phyloP scores from a whole-genome alignment of 768 basidiomycete genomes.

The Lactarius evosmus region DNA sequence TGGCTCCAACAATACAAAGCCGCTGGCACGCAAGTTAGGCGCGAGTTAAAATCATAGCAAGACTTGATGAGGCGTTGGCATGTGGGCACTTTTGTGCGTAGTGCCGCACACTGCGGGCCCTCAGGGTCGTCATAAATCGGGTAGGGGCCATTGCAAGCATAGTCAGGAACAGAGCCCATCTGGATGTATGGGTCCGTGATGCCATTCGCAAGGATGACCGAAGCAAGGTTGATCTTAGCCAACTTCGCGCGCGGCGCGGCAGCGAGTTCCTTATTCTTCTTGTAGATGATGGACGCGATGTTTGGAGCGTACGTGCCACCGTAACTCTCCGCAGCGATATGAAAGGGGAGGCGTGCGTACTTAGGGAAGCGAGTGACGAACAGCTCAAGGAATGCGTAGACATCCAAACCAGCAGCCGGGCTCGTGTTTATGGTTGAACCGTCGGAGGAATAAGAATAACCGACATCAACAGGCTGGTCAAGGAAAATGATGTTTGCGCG shows the following conservation, averaged over 20 bases:
- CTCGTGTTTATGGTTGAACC: slow-evolving; percentile 73
- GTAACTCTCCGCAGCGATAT: slow-evolving; percentile 79
- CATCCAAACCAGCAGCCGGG: slow-evolving; percentile 86
- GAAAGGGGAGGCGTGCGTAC: slow-evolving; percentile 68
- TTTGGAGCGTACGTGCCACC: slow-evolving; percentile 75
- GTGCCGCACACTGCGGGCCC: slow-evolving; percentile 45
- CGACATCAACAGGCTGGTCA: slow-evolving; percentile 82
- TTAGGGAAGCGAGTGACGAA: slow-evolving; percentile 76
- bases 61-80: slow-evolving; percentile 51
- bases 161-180: slow-evolving; percentile 77
- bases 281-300: slow-evolving; percentile 78
- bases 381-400: slow-evolving; percentile 79
- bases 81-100: slow-evolving; percentile 46
- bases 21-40: slow-evolving; percentile 55
- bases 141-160: slow-evolving; percentile 78
- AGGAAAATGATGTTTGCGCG: slow-evolving; percentile 76
- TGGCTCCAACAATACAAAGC: slow-evolving; percentile 76
- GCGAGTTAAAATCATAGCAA: slow-evolving; percentile 47
- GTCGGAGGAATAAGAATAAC: slow-evolving; percentile 81
- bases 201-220: slow-evolving; percentile 85
- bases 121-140: slow-evolving; percentile 65
- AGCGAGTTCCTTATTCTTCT: slow-evolving; percentile 63
- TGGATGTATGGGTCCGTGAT: slow-evolving; percentile 82
- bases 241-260: slow-evolving; percentile 46
- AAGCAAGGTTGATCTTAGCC: slow-evolving; percentile 74